Evolutionary conservation across 257 asterid genomes (phyloP), one percentile per base, ranked within the genome.

Genomic region (Fraxinus cuspidata): DNA sequence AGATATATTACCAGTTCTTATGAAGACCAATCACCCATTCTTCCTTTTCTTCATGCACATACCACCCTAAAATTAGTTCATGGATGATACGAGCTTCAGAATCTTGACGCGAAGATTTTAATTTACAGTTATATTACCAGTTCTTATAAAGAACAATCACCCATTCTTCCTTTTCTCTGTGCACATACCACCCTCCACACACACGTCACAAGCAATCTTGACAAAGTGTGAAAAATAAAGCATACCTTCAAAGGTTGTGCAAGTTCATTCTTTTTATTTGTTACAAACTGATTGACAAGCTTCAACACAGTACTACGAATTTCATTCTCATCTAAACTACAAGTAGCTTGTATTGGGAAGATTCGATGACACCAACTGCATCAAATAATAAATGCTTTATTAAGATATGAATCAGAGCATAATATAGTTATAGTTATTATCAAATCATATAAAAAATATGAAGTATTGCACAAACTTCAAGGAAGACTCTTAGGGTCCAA

Each of bases 351-450:
- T 78, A 87, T 83, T 27, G 90, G 90, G 81, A 85, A 83, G 15
- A 87, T 87, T 51, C 90, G 84, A 79, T 81, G 82, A 77, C 90
- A 87, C 90, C 90, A 87, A 60, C 90, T 87, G 85, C 77, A 78
- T 9, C 72, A 83, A 40, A 40, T 67, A 64, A 77, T 74, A 34
- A 42, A 78, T 23, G 29, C 25, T 13, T 29, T 65, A 13, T 72
- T 66, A 75, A 38, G 23, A 12, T 77, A 5, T 3, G 42, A 63
- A 25, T 72, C n/a, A 28, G 49, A 64, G 10, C 18, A 42, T 15
- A 42, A 73, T 21, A 5, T 13, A 31, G 35, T 16, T 32, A 65
- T 11, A 42, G 51, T 42, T 42, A 42, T 42, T 12, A 42, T 42
- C 51, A 42, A 42, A 42, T 42, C 51, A 42, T 3, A 42, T 42